Percentiles rank a stretch among this genome's conserved stretches.
These are phyloP conservation scores for Eudorina sp. DNA, from an alignment of 139 green algal genomes.

Conservation along the genomic window DNA sequence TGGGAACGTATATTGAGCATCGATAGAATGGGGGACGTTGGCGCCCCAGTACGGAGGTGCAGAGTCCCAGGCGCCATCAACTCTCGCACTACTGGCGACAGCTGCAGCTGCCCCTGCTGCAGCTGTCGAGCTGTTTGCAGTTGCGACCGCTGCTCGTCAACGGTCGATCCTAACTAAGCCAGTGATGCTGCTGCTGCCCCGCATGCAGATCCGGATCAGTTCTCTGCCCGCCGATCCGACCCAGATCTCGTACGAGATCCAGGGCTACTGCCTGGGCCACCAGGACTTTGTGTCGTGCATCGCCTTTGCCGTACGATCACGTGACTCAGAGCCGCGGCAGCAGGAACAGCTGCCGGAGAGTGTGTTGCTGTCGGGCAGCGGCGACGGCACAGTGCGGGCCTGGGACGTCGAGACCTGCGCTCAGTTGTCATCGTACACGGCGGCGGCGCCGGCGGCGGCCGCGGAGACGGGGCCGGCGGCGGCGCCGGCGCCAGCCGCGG, in stretches of 20 bases:
- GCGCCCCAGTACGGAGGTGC: no score
- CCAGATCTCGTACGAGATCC: conserved; percentile 83
- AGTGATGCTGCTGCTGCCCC: no score
- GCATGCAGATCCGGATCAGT: conserved; percentile 30
- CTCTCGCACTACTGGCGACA: no score
- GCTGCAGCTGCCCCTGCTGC: no score
- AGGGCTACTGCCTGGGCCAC: conserved; percentile 91
- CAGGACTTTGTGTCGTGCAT: conserved; percentile 75
- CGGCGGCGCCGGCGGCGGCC: conserved; percentile 31
- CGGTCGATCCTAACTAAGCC: no score
- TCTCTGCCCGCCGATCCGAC: conserved; percentile 54
- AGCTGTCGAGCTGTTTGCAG: not conserved
- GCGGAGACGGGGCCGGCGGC: conserved; percentile 23
- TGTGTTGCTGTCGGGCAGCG: conserved; percentile 74
- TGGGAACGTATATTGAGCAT: no score
- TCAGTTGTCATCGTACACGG: conserved; percentile 55
- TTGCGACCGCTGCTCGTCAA: no score
- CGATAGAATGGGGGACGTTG: no score
- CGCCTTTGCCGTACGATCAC: conserved; percentile 71
- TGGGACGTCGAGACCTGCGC: conserved; percentile 70
- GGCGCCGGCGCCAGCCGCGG: not conserved
- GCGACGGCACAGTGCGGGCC: conserved; percentile 81
- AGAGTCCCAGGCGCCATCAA: no score
- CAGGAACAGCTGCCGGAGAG: no score
- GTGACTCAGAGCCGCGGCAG: no score